Percentiles rank a stretch among this genome's conserved stretches.
Evolutionary conservation across 176 grass and related monocot species (phyloP).

Genomic region (Elaeis guineensis): DNA sequence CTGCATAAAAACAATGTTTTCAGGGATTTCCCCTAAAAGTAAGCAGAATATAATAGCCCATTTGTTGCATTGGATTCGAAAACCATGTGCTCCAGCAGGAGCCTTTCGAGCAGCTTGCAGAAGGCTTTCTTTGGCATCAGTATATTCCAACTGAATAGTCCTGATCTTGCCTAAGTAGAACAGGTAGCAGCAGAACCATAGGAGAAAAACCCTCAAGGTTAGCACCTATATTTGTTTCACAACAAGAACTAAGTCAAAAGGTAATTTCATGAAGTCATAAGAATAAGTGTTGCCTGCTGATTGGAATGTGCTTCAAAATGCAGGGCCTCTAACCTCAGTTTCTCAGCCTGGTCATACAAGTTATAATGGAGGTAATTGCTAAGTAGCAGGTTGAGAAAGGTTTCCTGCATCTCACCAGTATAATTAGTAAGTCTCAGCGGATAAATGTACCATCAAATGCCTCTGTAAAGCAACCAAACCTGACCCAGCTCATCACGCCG

Average conservation of each 20-base stretch:
- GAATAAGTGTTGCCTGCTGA: constrained; percentile 49
- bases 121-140: constrained; percentile 86
- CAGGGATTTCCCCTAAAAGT: constrained; percentile 66
- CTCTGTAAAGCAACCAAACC: constrained; percentile 32
- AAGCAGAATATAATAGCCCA: constrained; percentile 71
- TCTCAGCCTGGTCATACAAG: constrained; percentile 86
- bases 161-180: constrained; percentile 89
- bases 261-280: no score
- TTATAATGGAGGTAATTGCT: constrained; percentile 98
- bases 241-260: background rate
- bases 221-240: constrained; percentile 3
- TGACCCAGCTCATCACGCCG: constrained; percentile 78
- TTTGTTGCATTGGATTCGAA: constrained; percentile 75
- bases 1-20: constrained; percentile 84
- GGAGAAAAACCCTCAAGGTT: background rate
- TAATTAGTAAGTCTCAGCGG: no score
- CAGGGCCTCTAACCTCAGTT: constrained; percentile 87
- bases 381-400: constrained; percentile 87
- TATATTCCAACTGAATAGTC: constrained; percentile 84
- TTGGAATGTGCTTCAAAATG: constrained; percentile 94
- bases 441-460: no score
- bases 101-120: constrained; percentile 83
- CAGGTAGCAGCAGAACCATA: constrained; percentile 74
- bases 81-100: constrained; percentile 57
- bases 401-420: constrained; percentile 40